Percentiles rank a stretch among this genome's conserved stretches.
Evolutionary conservation across 768 basidiomycete genomes (phyloP).

Genomic region (Udeniomyces megalosporus): DNA sequence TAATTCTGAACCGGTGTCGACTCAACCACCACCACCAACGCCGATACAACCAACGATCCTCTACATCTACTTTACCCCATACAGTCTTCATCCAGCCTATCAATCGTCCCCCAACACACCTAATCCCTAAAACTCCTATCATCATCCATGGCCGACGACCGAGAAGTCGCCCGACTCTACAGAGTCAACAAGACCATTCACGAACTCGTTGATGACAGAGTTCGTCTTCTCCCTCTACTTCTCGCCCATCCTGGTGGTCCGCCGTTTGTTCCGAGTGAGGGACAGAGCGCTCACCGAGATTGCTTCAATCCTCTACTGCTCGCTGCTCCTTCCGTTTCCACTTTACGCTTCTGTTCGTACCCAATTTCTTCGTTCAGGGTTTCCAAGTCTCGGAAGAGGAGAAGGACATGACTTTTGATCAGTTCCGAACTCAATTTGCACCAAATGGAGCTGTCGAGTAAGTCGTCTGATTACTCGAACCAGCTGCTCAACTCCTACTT

Average conservation of each 20-base stretch:
- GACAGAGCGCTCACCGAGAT: background rate
- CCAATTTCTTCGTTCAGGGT: constrained; percentile 40
- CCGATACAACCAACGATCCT: background rate
- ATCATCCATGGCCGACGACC: constrained; percentile 11
- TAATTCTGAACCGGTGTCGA: too few relatives aligned
- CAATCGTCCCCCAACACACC: background rate
- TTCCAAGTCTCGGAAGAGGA: constrained; percentile 90
- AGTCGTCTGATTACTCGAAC: constrained; percentile 30
- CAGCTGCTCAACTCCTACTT: background rate
- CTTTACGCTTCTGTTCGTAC: constrained; percentile 14
- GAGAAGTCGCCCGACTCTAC: constrained; percentile 43
- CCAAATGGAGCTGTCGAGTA: constrained; percentile 67
- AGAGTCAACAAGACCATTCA: constrained; percentile 91
- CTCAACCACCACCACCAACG: too few relatives aligned
- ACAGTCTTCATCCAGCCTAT: too few relatives aligned
- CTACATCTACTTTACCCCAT: too few relatives aligned
- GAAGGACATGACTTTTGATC: constrained; percentile 66
- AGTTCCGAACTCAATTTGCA: constrained; percentile 59
- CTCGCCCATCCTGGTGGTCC: background rate
- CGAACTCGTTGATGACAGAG: constrained; percentile 89
- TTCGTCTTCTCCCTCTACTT: constrained; percentile 29
- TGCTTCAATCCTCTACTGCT: background rate
- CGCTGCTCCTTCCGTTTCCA: constrained; percentile 18
- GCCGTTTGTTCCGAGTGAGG: background rate
- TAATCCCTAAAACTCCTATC: background rate